A percentile compares a stretch with the other conserved stretches of the same genome.
Evolutionary conservation across 2,329 filamentous ascomycete species (phyloP).

Genomic region (Shiraia sp.): DNA sequence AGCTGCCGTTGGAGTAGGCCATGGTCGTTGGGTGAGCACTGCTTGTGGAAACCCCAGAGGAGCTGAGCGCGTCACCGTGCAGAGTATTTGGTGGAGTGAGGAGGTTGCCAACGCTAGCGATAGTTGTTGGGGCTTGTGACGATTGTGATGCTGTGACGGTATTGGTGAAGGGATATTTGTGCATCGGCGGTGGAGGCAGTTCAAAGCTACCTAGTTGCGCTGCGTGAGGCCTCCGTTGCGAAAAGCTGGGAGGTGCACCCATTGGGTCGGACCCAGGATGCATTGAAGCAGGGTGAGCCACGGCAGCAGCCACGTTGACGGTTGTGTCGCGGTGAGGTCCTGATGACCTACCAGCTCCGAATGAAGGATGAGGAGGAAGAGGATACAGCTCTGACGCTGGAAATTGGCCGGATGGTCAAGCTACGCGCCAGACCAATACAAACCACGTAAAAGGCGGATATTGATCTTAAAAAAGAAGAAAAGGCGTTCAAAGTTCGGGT

Average conservation of each 20-base stretch:
- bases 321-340: constrained; percentile 49
- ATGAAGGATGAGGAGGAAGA: constrained; percentile 46
- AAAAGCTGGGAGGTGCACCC: constrained; percentile 67
- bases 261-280: constrained; percentile 64
- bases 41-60: constrained; percentile 64
- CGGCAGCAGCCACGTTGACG: constrained; percentile 66
- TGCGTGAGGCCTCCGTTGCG: constrained; percentile 70
- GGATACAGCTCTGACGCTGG: constrained; percentile 46
- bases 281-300: constrained; percentile 65
- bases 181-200: constrained; percentile 62
- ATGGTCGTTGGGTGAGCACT: constrained; percentile 61
- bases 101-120: constrained; percentile 63
- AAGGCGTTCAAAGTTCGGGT: too few species aligned
- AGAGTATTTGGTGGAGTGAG: constrained; percentile 66
- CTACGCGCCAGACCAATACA: constrained; percentile 52
- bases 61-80: constrained; percentile 64
- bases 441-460: constrained; percentile 51
- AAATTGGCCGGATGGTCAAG: constrained; percentile 41
- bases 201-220: constrained; percentile 71
- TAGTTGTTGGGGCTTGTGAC: constrained; percentile 50
- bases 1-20: constrained; percentile 64
- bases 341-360: constrained; percentile 48
- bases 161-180: constrained; percentile 56
- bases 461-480: constrained; percentile 54
- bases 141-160: constrained; percentile 48